A percentile compares a stretch with the other conserved stretches of the same genome.
Evolutionary conservation across 75 land plant species (phyloP).

Genomic region (Ceratopteris richardii): DNA sequence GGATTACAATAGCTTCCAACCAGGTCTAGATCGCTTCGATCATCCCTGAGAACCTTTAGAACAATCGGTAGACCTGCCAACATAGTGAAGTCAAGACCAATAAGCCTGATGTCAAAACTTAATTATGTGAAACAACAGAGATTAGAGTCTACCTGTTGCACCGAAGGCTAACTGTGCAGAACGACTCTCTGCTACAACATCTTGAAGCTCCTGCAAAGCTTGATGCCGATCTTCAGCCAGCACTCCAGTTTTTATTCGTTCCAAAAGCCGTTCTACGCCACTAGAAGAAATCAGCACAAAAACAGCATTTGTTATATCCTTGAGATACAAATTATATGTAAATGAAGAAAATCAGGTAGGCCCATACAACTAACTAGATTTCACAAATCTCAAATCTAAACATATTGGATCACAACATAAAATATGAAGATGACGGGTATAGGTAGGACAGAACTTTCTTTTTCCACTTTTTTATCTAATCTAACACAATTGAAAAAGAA

Average conservation of each 20-base stretch:
- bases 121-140: too few species aligned
- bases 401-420: too few species aligned
- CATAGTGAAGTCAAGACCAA: conserved; percentile 5
- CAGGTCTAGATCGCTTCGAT: conserved; percentile 93
- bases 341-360: too few species aligned
- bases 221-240: conserved; percentile 82
- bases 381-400: too few species aligned
- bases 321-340: too few species aligned
- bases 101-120: too few species aligned
- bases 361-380: too few species aligned
- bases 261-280: conserved; percentile 83
- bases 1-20: conserved; percentile 20
- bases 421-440: too few species aligned
- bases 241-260: conserved; percentile 85
- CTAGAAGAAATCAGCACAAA: conserved; percentile 27
- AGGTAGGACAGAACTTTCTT: too few species aligned
- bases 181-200: conserved; percentile 81
- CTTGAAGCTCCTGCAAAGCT: conserved; percentile 87
- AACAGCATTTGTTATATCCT: too few species aligned
- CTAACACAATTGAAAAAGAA: too few species aligned
- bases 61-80: conserved; percentile 90
- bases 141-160: conserved; percentile 60
- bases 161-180: conserved; percentile 95
- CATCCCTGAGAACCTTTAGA: conserved; percentile 78
- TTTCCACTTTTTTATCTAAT: too few species aligned